Percentiles rank a stretch among this genome's conserved stretches.
Evolutionary conservation across 208 protist genomes (phyloP).

Genomic region (Crithidia expoeki): DNA sequence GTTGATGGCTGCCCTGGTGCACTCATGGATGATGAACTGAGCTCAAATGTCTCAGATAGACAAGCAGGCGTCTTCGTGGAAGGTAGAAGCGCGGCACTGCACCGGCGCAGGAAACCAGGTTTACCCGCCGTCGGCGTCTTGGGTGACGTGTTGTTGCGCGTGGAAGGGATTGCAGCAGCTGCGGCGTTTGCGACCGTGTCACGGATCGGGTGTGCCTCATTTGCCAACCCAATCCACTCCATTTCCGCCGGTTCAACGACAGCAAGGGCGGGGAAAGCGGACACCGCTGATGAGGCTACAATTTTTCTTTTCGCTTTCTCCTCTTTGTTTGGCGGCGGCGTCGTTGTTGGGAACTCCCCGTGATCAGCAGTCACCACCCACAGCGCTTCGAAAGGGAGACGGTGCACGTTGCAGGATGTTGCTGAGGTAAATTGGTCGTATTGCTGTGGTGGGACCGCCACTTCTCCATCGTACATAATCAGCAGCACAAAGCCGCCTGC

Average conservation of each 20-base stretch:
- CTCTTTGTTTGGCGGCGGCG: neutral
- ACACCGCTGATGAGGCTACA: no score
- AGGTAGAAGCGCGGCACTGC: constrained; percentile 5
- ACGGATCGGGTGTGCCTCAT: neutral
- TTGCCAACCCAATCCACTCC: constrained; percentile 34
- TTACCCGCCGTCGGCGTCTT: neutral
- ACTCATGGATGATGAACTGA: no score
- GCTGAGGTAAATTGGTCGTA: neutral
- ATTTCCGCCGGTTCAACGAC: constrained; percentile 27
- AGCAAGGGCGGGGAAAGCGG: neutral
- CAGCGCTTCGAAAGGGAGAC: constrained; percentile 23
- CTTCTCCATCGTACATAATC: constrained; percentile 22
- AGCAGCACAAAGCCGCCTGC: constrained; percentile 17
- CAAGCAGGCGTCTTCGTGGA: neutral
- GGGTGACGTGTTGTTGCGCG: neutral
- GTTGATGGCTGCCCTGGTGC: no score
- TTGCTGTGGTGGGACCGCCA: neutral
- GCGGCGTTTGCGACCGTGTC: neutral
- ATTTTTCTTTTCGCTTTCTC: no score
- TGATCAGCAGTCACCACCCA: neutral
- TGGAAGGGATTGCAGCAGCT: neutral
- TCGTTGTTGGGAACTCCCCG: no score
- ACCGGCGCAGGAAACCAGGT: constrained; percentile 18
- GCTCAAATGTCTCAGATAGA: no score
- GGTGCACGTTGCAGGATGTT: neutral